phyloP scores from a whole-genome alignment of 2,329 filamentous ascomycete genomes.

The Aspergillus intermedius region DNA sequence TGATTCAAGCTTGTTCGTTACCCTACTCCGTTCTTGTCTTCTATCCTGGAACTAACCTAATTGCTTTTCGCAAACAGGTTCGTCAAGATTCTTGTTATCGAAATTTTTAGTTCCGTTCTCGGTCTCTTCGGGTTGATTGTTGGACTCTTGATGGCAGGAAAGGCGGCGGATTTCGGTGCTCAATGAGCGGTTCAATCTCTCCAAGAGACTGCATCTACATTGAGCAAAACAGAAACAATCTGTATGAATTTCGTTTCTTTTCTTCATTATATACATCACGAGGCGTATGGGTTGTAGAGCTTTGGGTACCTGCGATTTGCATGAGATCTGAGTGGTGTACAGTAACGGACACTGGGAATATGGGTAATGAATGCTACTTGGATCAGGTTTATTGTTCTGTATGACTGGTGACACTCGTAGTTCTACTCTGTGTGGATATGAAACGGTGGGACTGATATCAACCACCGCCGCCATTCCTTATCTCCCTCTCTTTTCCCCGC shows the following conservation, averaged over 20 bases:
- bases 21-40: neutral
- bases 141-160: slow-evolving; percentile 78
- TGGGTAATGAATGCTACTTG: neutral
- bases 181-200: slow-evolving; percentile 10
- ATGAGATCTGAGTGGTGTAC: slow-evolving; percentile 16
- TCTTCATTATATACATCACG: slow-evolving; percentile 30
- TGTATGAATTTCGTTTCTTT: slow-evolving; percentile 17
- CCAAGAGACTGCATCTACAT: neutral
- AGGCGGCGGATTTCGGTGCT: slow-evolving; percentile 64
- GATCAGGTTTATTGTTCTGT: neutral
- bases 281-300: slow-evolving; percentile 32
- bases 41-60: neutral
- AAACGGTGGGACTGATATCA: neutral
- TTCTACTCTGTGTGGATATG: neutral
- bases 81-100: slow-evolving; percentile 97
- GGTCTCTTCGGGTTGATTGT: slow-evolving; percentile 95
- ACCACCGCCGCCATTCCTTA: neutral
- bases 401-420: neutral
- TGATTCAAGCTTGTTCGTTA: slow-evolving; percentile 73
- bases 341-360: slow-evolving; percentile 19
- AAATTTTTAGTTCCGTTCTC: slow-evolving; percentile 97
- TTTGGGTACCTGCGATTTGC: slow-evolving; percentile 19
- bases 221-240: neutral
- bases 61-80: slow-evolving; percentile 54
- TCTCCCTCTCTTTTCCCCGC: slow-evolving; percentile 2